These are phyloP conservation scores for Plasmodium relictum DNA, from an alignment of 169 alveolate species.

Conservation along the genomic window DNA sequence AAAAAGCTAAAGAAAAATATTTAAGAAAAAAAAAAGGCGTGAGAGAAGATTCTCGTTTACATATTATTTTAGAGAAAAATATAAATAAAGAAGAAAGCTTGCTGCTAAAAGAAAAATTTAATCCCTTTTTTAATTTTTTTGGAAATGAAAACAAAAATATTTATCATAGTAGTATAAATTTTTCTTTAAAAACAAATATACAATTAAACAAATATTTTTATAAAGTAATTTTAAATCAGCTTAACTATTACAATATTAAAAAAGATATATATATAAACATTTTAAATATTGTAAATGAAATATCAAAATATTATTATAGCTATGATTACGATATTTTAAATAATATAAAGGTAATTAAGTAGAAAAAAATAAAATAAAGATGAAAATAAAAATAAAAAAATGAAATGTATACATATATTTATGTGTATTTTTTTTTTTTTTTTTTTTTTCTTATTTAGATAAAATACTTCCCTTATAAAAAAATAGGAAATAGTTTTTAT, in stretches of 20 bases:
- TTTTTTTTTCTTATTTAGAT: constrained; percentile 10
- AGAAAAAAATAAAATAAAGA: not conserved
- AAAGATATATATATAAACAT: constrained; percentile 28
- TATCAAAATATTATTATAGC: constrained; percentile 48
- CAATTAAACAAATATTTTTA: constrained; percentile 59
- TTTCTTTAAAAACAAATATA: constrained; percentile 57
- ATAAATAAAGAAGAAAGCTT: constrained; percentile 22
- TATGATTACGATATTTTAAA: constrained; percentile 65
- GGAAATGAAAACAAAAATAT: constrained; percentile 56
- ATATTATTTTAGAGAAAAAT: no score
- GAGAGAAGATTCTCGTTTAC: not conserved
- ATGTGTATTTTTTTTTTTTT: not conserved
- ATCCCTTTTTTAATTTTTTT: constrained; percentile 74
- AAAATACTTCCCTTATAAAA: constrained; percentile 67
- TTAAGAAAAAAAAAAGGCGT: constrained; percentile 23
- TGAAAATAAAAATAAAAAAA: not conserved
- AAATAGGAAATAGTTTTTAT: constrained; percentile 41
- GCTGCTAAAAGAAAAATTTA: constrained; percentile 32
- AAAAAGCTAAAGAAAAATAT: constrained; percentile 43
- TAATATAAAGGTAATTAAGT: constrained; percentile 38
- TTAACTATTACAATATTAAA: constrained; percentile 43
- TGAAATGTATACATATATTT: not conserved
- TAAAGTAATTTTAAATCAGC: constrained; percentile 54
- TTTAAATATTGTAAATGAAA: constrained; percentile 42
- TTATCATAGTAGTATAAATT: constrained; percentile 53